Evolutionary conservation across 306 rosid genomes (phyloP).

Genomic region (Mimosa bimucronata): DNA sequence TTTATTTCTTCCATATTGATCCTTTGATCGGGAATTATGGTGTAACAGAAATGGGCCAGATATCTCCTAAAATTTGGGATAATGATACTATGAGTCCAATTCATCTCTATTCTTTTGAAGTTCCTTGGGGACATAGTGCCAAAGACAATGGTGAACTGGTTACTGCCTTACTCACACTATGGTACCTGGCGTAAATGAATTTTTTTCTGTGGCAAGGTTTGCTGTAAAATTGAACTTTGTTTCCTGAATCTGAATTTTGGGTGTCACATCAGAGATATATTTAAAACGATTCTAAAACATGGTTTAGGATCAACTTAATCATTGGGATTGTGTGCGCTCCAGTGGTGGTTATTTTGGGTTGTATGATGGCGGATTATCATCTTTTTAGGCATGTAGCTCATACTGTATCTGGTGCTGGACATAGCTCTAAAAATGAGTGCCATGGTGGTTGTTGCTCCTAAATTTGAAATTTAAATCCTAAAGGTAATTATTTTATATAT

Average conservation of each 20-base stretch:
- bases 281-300: conserved; percentile 17
- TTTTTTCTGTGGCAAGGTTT: conserved; percentile 32
- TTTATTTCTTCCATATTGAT: conserved; percentile 27
- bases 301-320: conserved; percentile 31
- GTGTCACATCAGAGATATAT: conserved; percentile 31
- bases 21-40: conserved; percentile 21
- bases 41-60: conserved; percentile 33
- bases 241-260: conserved; percentile 35
- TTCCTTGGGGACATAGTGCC: conserved; percentile 17
- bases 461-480: conserved; percentile 38
- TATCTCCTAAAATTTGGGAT: conserved; percentile 28
- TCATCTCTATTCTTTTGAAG: conserved; percentile 33
- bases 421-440: conserved; percentile 12
- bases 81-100: conserved; percentile 34
- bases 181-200: conserved; percentile 31
- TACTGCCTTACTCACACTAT: conserved; percentile 16
- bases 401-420: conserved; percentile 25
- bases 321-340: conserved; percentile 11
- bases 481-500: conserved; percentile 38
- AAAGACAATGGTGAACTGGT: conserved; percentile 20
- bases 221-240: conserved; percentile 25
- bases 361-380: conserved; percentile 30
- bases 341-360: conserved; percentile 35
- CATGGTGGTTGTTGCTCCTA: conserved; percentile 29
- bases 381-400: conserved; percentile 40